Conservation (phyloP, 2,329 filamentous ascomycete species). For the Epichloe typhina region DNA sequence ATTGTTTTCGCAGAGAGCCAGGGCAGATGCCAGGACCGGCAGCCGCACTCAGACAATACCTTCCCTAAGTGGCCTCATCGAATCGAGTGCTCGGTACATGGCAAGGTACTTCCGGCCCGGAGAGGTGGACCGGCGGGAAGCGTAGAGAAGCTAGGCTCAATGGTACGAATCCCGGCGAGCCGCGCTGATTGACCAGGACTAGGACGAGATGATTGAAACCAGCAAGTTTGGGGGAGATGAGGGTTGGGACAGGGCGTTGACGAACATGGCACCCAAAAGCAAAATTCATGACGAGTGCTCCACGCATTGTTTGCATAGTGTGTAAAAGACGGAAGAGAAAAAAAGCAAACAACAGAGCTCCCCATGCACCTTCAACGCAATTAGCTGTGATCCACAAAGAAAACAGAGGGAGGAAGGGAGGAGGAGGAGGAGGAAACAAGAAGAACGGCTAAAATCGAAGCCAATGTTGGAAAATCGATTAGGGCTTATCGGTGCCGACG, state of each 20-base stretch:
- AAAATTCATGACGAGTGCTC: not conserved
- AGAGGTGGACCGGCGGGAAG: not conserved
- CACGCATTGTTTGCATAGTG: no score
- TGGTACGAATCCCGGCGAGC: slow-evolving; percentile 8
- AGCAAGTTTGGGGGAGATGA: not conserved
- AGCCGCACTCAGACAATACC: not conserved
- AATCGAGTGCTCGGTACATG: not conserved
- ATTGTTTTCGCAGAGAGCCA: not conserved
- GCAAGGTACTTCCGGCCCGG: not conserved
- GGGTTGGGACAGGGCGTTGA: not conserved
- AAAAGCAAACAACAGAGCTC: no score
- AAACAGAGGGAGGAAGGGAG: no score
- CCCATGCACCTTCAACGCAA: no score
- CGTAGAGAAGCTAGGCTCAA: slow-evolving; percentile 4
- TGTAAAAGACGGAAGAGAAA: no score
- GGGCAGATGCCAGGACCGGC: not conserved
- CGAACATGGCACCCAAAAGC: not conserved
- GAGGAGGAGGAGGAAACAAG: no score
- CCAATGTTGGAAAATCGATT: no score
- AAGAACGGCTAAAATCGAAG: no score
- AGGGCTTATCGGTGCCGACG: no score
- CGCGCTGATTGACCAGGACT: not conserved
- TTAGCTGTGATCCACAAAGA: no score
- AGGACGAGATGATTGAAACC: not conserved
- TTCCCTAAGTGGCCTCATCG: no score